phyloP scores from a whole-genome alignment of 352 stramenopile species.

The Poterioochromonas sp. region DNA sequence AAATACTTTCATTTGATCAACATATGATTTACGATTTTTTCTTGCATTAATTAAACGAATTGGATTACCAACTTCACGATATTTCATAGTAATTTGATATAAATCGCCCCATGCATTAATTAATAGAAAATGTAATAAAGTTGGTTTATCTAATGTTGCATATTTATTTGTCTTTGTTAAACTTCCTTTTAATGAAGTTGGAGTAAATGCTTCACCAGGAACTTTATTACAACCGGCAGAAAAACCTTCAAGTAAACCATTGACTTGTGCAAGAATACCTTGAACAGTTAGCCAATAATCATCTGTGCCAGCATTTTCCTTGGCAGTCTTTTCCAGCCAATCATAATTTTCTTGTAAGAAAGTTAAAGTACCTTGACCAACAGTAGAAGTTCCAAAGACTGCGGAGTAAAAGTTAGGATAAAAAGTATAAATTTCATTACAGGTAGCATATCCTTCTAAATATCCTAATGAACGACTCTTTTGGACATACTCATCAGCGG shows the following conservation, averaged over 20 bases:
- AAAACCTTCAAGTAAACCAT: slow-evolving; percentile 16
- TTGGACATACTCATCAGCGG: not conserved
- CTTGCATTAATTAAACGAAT: no score
- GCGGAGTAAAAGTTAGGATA: slow-evolving; percentile 21
- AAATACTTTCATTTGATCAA: not conserved
- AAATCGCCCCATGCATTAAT: slow-evolving; percentile 21
- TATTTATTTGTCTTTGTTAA: not conserved
- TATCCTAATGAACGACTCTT: not conserved
- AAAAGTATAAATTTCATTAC: not conserved
- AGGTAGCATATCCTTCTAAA: slow-evolving; percentile 25
- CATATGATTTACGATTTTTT: no score
- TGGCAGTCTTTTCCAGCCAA: not conserved
- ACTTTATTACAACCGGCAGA: not conserved
- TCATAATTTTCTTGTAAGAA: slow-evolving; percentile 24
- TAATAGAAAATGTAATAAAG: slow-evolving; percentile 12
- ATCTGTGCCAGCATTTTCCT: not conserved
- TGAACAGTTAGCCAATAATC: slow-evolving; percentile 18
- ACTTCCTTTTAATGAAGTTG: not conserved
- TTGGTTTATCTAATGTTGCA: slow-evolving; percentile 4
- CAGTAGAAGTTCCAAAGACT: not conserved
- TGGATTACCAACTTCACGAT: not conserved
- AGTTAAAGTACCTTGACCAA: not conserved
- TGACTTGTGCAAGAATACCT: not conserved
- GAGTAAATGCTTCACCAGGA: not conserved
- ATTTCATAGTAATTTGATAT: slow-evolving; percentile 17